Evolutionary conservation across 495 filamentous ascomycete genomes (phyloP).

Genomic region (Trypethelium eluteriae): DNA sequence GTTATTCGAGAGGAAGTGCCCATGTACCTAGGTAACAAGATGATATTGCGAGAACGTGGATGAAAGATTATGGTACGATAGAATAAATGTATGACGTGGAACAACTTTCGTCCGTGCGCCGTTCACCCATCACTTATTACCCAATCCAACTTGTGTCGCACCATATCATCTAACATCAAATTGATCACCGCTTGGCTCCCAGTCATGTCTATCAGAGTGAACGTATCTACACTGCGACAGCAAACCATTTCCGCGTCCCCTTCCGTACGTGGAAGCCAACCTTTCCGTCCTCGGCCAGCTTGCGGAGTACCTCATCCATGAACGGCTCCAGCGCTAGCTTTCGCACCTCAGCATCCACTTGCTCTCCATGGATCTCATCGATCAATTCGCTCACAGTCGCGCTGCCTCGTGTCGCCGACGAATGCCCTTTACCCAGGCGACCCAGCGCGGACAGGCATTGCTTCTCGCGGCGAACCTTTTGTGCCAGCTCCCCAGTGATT

Average conservation of each 20-base stretch:
- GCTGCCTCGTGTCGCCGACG: background rate
- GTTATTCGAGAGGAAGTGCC: too few relatives aligned
- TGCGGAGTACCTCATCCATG: slow-evolving; percentile 41
- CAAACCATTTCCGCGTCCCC: slow-evolving; percentile 42
- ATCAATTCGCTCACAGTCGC: slow-evolving; percentile 39
- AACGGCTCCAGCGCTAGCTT: slow-evolving; percentile 42
- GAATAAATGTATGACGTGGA: too few relatives aligned
- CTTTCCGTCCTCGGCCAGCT: slow-evolving; percentile 44
- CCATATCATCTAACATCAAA: too few relatives aligned
- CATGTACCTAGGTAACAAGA: too few relatives aligned
- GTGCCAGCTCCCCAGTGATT: slow-evolving; percentile 33
- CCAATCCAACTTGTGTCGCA: too few relatives aligned
- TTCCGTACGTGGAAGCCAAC: slow-evolving; percentile 40
- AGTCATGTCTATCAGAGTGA: too few relatives aligned
- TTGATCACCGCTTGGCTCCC: too few relatives aligned
- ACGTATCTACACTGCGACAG: background rate
- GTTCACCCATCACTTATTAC: too few relatives aligned
- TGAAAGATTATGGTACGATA: too few relatives aligned
- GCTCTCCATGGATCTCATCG: slow-evolving; percentile 35
- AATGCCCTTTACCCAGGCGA: too few relatives aligned
- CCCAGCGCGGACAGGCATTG: slow-evolving; percentile 27
- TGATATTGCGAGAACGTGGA: too few relatives aligned
- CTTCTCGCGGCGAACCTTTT: slow-evolving; percentile 36
- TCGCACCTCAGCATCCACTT: slow-evolving; percentile 28
- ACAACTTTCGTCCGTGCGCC: too few relatives aligned